Evolutionary conservation across 495 filamentous ascomycete genomes (phyloP).

Genomic region (Sordaria brevicollis): DNA sequence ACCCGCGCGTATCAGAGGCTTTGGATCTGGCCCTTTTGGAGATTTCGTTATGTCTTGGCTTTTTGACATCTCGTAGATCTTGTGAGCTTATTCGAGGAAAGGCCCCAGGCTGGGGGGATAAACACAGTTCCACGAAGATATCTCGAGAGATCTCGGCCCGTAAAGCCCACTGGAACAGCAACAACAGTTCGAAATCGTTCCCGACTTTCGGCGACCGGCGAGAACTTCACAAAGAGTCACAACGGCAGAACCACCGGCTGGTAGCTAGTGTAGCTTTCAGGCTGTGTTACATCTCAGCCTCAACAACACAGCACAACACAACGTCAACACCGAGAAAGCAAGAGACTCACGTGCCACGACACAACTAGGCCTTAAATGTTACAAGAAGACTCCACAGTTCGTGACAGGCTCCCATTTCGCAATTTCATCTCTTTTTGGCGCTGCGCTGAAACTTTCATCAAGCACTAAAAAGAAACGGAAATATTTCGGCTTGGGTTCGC

Average conservation of each 20-base stretch:
- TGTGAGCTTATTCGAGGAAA: background rate
- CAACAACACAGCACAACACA: no score
- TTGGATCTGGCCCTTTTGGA: background rate
- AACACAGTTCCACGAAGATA: background rate
- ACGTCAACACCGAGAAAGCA: background rate
- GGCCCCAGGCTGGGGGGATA: background rate
- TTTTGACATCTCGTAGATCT: background rate
- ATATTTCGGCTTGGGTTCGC: background rate
- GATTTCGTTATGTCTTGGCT: background rate
- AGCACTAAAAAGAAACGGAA: background rate
- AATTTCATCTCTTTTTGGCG: background rate
- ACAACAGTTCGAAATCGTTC: background rate
- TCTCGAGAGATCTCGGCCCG: background rate
- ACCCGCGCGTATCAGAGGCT: background rate
- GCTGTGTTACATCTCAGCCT: background rate
- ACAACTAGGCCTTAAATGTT: background rate
- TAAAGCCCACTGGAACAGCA: background rate
- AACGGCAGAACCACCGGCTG: background rate
- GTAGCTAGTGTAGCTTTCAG: background rate
- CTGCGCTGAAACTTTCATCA: background rate
- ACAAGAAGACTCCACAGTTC: background rate
- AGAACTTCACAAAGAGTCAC: background rate
- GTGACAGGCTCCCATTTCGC: background rate
- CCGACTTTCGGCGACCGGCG: background rate
- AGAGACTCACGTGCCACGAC: background rate